Percentiles rank a stretch among this genome's conserved stretches.
phyloP scores from a whole-genome alignment of 2,329 filamentous ascomycete genomes.

The Microdochium paspali region DNA sequence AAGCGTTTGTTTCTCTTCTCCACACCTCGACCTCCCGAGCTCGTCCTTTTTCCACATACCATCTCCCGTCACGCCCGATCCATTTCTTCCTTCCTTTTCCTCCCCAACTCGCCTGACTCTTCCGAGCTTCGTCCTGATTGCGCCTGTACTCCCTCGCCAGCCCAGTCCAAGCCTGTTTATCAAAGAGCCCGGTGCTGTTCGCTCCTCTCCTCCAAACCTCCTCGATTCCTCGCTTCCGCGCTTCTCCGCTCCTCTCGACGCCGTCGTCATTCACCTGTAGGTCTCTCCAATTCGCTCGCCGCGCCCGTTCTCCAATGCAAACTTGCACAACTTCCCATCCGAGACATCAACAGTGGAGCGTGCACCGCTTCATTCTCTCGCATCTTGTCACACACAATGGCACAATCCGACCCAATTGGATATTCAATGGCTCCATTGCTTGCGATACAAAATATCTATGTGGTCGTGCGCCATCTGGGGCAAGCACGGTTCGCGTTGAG shows the following conservation, averaged over 20 bases:
- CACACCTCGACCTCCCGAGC: too few relatives aligned
- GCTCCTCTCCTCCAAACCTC: neutral
- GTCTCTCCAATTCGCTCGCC: neutral
- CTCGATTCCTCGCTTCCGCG: neutral
- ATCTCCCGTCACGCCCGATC: neutral
- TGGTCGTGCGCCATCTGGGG: too few relatives aligned
- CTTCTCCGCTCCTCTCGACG: neutral
- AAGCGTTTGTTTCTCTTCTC: constrained; percentile 14
- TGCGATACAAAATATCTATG: too few relatives aligned
- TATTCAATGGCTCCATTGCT: too few relatives aligned
- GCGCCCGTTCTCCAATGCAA: neutral
- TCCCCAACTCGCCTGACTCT: constrained; percentile 23
- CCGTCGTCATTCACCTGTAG: constrained; percentile 1
- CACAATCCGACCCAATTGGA: too few relatives aligned
- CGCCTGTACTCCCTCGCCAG: constrained; percentile 1
- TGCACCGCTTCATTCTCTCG: too few relatives aligned
- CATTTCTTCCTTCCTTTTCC: constrained; percentile 8
- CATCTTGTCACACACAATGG: too few relatives aligned
- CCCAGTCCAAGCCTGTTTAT: neutral
- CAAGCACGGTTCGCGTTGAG: too few relatives aligned
- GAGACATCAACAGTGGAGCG: neutral
- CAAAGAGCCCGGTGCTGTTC: neutral
- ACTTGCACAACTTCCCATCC: neutral
- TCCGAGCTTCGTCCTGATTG: constrained; percentile 11
- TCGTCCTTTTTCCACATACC: neutral